A percentile compares a stretch with the other conserved stretches of the same genome.
phyloP scores from a whole-genome alignment of 768 basidiomycete genomes.

The Termitomyces sp. region DNA sequence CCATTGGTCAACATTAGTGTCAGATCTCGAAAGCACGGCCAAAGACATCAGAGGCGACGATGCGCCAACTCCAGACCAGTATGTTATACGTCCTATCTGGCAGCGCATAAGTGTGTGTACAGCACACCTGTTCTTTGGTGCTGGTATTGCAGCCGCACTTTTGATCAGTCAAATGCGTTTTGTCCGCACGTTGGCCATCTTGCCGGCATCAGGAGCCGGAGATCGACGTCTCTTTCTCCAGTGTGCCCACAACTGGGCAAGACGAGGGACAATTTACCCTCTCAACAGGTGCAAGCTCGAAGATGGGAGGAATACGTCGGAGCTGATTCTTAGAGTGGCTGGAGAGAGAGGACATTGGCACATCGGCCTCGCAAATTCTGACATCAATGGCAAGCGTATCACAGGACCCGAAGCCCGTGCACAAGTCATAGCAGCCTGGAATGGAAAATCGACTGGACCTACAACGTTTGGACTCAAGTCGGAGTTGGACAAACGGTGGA shows the following conservation, averaged over 20 bases:
- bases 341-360: constrained; percentile 29
- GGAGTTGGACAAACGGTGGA: constrained; percentile 19
- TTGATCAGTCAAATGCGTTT: constrained; percentile 25
- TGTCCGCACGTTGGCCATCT: constrained; percentile 24
- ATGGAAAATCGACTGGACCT: constrained; percentile 12
- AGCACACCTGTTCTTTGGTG: constrained; percentile 24
- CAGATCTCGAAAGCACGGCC: constrained; percentile 17
- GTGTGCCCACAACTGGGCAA: constrained; percentile 24
- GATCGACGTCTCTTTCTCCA: constrained; percentile 24
- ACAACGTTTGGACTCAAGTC: constrained; percentile 4
- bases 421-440: constrained; percentile 23
- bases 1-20: constrained; percentile 23
- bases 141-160: constrained; percentile 24
- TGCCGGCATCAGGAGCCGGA: constrained; percentile 16
- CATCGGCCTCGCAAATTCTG: constrained; percentile 22
- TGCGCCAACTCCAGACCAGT: constrained; percentile 11
- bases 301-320: constrained; percentile 26
- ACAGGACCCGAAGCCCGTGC: constrained; percentile 19
- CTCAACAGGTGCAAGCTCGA: constrained; percentile 20
- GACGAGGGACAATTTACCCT: constrained; percentile 22
- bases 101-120: constrained; percentile 26
- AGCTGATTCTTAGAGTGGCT: constrained; percentile 24
- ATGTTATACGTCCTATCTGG: constrained; percentile 27
- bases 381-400: constrained; percentile 20
- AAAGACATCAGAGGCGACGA: constrained; percentile 12